Evolutionary conservation across 2,329 filamentous ascomycete species (phyloP).

Genomic region (Emericellopsis atlantica): DNA sequence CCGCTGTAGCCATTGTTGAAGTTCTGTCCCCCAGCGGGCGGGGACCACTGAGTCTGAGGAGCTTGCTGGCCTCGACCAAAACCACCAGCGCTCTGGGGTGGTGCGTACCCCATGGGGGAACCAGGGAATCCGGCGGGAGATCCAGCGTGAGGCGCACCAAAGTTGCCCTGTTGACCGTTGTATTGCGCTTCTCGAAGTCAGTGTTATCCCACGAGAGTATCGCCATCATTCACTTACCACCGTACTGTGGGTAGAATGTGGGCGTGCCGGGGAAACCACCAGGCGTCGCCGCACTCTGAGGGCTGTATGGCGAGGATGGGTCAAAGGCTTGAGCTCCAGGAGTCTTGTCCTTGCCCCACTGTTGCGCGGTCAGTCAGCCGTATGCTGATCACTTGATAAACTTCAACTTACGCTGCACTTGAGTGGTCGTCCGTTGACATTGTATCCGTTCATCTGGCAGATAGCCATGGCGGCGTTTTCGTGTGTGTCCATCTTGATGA

Average conservation of each 20-base stretch:
- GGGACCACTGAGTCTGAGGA: constrained; percentile 42
- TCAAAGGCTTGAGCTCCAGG: constrained; percentile 64
- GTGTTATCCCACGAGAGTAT: too few relatives aligned
- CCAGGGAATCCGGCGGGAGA: constrained; percentile 51
- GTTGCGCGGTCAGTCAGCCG: constrained; percentile 17
- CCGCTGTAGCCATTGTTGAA: constrained; percentile 49
- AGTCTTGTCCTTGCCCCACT: constrained; percentile 99
- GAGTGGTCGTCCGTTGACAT: constrained; percentile 88
- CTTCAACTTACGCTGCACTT: constrained; percentile 86
- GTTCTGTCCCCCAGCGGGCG: constrained; percentile 39
- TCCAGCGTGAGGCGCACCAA: constrained; percentile 47
- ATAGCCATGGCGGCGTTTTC: constrained; percentile 98
- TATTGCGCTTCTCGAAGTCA: constrained; percentile 29
- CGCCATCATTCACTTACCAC: constrained; percentile 41
- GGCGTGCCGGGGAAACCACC: constrained; percentile 67
- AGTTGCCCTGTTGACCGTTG: constrained; percentile 56
- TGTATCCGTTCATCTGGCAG: constrained; percentile 94
- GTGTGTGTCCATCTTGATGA: constrained; percentile 98
- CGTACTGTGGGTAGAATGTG: constrained; percentile 90
- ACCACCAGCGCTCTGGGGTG: constrained; percentile 64
- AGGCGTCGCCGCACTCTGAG: constrained; percentile 61
- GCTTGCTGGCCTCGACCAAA: constrained; percentile 66
- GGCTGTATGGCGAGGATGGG: constrained; percentile 57
- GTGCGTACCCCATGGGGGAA: constrained; percentile 60
- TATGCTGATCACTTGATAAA: constrained; percentile 3